phyloP scores from a whole-genome alignment of 768 basidiomycete species.

The Rhizopogon sp. region DNA sequence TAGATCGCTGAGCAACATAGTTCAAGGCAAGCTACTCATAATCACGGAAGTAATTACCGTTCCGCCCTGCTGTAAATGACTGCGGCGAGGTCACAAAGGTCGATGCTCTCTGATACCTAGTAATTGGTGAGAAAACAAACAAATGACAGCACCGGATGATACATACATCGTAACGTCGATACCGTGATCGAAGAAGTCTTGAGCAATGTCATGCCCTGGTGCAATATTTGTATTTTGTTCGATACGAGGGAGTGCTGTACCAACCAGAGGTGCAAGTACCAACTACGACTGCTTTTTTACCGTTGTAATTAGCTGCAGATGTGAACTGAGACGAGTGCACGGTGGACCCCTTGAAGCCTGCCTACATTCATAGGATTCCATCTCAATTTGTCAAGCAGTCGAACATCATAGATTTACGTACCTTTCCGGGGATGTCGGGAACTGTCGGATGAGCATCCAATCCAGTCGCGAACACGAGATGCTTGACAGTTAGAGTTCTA shows the following conservation, averaged over 20 bases:
- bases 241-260: not conserved
- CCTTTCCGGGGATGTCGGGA: conserved; percentile 30
- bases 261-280: conserved; percentile 65
- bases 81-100: conserved; percentile 15
- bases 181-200: conserved; percentile 26
- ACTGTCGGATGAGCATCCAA: conserved; percentile 39
- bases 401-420: not conserved
- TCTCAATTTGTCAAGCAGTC: not conserved
- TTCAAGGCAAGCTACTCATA: not conserved
- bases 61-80: conserved; percentile 5
- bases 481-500: conserved; percentile 37
- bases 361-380: conserved; percentile 20
- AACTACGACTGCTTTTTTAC: conserved; percentile 63
- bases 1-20: conserved; percentile 7
- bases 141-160: not conserved
- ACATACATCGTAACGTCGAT: conserved; percentile 25
- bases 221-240: not conserved
- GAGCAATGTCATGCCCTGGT: conserved; percentile 33
- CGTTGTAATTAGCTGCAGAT: conserved; percentile 41
- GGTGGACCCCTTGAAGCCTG: conserved; percentile 47
- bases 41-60: conserved; percentile 1
- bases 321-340: conserved; percentile 51
- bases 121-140: not conserved
- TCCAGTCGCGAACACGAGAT: conserved; percentile 56
- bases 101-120: conserved; percentile 21